Conservation (phyloP, 306 rosid species). For the Pyrus betulifolia region DNA sequence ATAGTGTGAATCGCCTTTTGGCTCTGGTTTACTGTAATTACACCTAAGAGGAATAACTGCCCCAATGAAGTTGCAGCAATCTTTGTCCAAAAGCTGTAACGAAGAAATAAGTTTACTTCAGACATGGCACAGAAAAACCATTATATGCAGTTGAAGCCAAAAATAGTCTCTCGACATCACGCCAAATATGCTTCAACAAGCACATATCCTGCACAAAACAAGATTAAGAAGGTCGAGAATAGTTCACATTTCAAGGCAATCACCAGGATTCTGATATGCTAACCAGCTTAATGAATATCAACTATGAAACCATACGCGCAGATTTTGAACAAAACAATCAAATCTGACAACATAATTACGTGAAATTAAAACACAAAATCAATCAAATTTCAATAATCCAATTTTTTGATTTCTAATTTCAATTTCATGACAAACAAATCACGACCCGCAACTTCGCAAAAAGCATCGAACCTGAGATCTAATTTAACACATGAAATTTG, state of each 20-base stretch:
- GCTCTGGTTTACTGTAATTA: neutral
- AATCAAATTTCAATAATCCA: neutral
- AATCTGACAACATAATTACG: neutral
- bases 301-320: neutral
- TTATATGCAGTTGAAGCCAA: neutral
- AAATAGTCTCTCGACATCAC: neutral
- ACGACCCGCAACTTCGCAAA: neutral
- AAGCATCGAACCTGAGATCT: neutral
- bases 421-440: neutral
- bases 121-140: slow-evolving; percentile 20
- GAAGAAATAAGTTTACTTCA: neutral
- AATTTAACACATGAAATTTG: neutral
- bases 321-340: neutral
- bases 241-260: neutral
- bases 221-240: neutral
- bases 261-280: neutral
- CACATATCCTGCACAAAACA: slow-evolving; percentile 15
- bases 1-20: neutral
- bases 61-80: neutral
- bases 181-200: slow-evolving; percentile 2
- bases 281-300: neutral
- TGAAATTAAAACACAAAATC: neutral
- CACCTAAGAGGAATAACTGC: neutral
- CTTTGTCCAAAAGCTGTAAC: neutral
- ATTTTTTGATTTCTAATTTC: neutral